A percentile compares a stretch with the other conserved stretches of the same genome.
phyloP scores from a whole-genome alignment of 805 yeast species.

The Torulaspora franciscae region DNA sequence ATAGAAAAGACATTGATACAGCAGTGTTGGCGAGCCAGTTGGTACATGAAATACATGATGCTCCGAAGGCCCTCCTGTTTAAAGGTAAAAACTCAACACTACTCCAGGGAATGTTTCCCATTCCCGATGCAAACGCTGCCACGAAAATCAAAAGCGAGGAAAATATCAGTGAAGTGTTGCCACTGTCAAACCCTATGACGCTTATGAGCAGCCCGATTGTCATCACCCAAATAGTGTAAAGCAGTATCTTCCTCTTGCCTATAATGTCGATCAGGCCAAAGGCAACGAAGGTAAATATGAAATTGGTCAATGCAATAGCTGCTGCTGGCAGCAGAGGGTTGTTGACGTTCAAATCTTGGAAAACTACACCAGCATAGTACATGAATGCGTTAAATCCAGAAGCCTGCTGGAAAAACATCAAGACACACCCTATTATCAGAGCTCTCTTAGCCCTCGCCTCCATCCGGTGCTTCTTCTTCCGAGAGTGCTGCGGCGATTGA shows the following conservation, averaged over 20 bases:
- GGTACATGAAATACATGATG: conserved; percentile 40
- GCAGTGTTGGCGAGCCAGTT: conserved; percentile 41
- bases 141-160: conserved; percentile 37
- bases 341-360: conserved; percentile 46
- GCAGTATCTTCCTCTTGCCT: conserved; percentile 45
- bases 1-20: conserved; percentile 37
- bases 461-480: conserved; percentile 10
- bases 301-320: conserved; percentile 51
- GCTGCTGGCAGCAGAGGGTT: conserved; percentile 56
- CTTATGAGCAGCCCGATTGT: conserved; percentile 35
- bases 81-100: conserved; percentile 43
- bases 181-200: conserved; percentile 29
- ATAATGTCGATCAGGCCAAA: conserved; percentile 45
- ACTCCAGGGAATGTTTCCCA: conserved; percentile 45
- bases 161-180: conserved; percentile 24
- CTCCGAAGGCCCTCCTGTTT: conserved; percentile 41
- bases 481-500: background rate
- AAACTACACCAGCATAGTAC: conserved; percentile 57
- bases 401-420: conserved; percentile 54
- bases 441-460: conserved; percentile 39
- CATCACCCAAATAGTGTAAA: conserved; percentile 42
- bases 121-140: conserved; percentile 41
- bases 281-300: conserved; percentile 51
- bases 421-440: conserved; percentile 44
- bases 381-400: conserved; percentile 62